Percentiles rank a stretch among this genome's conserved stretches.
phyloP scores from a whole-genome alignment of 768 basidiomycete species.

The Pleurotus platypus region DNA sequence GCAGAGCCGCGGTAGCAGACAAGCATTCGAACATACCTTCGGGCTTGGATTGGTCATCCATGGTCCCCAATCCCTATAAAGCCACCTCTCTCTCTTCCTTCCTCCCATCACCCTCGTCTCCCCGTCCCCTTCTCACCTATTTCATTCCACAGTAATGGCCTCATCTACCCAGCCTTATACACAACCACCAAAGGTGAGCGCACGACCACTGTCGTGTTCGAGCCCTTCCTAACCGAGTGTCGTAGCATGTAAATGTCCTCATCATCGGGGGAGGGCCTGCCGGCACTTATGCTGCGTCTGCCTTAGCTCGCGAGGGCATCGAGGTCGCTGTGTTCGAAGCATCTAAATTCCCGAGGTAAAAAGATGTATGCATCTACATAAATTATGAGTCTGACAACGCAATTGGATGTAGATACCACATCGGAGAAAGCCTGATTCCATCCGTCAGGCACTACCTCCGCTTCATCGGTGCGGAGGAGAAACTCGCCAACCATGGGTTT shows the following conservation, averaged over 20 bases:
- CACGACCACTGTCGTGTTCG: neutral
- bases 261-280: conserved; percentile 54
- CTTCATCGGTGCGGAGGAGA: conserved; percentile 55
- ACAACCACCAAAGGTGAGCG: conserved; percentile 5
- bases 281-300: conserved; percentile 54
- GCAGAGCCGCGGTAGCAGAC: neutral
- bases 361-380: neutral
- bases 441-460: conserved; percentile 56
- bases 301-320: conserved; percentile 52
- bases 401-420: conserved; percentile 40
- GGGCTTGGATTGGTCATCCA: conserved; percentile 4
- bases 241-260: conserved; percentile 39
- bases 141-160: neutral
- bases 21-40: conserved; percentile 2
- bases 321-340: conserved; percentile 51
- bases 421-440: conserved; percentile 60
- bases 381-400: neutral
- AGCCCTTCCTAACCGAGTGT: neutral
- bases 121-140: too few species aligned
- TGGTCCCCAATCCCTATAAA: neutral
- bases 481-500: conserved; percentile 47
- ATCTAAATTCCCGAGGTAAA: conserved; percentile 49
- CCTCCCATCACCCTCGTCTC: neutral
- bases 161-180: neutral
- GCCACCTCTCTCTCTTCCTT: neutral